These are phyloP conservation scores for Hypoxylon sp. DNA, from an alignment of 2,329 filamentous ascomycete species.

Conservation along the genomic window DNA sequence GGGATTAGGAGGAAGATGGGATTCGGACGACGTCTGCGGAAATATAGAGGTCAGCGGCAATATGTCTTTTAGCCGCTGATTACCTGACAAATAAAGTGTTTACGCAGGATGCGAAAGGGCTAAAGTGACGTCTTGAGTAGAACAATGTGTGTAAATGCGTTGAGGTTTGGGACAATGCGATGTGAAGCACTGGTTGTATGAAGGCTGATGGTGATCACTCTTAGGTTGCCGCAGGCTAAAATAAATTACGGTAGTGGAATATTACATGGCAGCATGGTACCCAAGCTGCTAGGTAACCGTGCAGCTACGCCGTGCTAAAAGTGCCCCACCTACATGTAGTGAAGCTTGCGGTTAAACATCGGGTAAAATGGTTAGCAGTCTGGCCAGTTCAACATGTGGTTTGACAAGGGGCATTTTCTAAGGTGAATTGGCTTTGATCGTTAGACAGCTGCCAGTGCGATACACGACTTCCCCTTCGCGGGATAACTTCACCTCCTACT, in stretches of 20 bases:
- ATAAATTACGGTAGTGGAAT: conserved; percentile 9
- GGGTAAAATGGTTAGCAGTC: conserved; percentile 8
- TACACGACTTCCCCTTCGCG: conserved; percentile 20
- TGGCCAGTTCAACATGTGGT: conserved; percentile 39
- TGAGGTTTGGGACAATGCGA: conserved; percentile 1
- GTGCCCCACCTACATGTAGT: background rate
- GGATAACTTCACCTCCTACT: conserved; percentile 13
- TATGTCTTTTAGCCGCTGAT: background rate
- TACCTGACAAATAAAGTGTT: background rate
- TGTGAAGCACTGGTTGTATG: conserved; percentile 8
- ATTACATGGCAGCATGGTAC: conserved; percentile 2
- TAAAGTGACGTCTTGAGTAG: background rate
- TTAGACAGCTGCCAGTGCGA: conserved; percentile 30
- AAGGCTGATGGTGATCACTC: conserved; percentile 15
- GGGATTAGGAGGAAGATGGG: conserved; percentile 8
- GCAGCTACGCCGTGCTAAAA: too few species aligned
- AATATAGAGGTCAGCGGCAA: background rate
- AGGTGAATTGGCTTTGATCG: conserved; percentile 39
- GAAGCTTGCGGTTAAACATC: conserved; percentile 6
- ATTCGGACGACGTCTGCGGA: conserved; percentile 19
- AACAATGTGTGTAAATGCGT: conserved; percentile 4
- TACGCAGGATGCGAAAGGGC: background rate
- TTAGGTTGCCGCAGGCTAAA: conserved; percentile 18
- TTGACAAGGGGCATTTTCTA: conserved; percentile 44
- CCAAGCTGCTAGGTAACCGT: background rate